A percentile compares a stretch with the other conserved stretches of the same genome.
Evolutionary conservation across 257 asterid species (phyloP).

Genomic region (Solanum rostratum): DNA sequence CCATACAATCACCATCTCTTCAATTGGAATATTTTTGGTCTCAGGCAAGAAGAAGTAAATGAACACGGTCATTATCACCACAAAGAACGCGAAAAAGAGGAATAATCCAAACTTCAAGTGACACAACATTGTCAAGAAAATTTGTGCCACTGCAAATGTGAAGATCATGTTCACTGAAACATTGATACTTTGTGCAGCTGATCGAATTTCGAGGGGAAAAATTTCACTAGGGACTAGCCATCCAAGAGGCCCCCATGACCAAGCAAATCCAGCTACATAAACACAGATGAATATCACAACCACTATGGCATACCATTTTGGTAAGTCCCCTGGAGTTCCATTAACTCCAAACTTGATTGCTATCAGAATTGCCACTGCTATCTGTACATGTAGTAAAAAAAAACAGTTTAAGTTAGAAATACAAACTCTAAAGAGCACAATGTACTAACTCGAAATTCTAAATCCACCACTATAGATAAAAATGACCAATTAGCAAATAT

Average conservation of each 20-base stretch:
- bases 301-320: slow-evolving; percentile 58
- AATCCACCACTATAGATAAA: not conserved
- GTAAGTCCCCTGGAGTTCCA: slow-evolving; percentile 37
- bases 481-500: not conserved
- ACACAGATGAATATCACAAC: slow-evolving; percentile 62
- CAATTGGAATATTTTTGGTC: slow-evolving; percentile 73
- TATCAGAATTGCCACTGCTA: slow-evolving; percentile 39
- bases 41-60: slow-evolving; percentile 64
- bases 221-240: slow-evolving; percentile 89
- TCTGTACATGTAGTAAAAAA: slow-evolving; percentile 9
- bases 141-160: slow-evolving; percentile 58
- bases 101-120: slow-evolving; percentile 67
- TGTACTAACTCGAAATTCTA: not conserved
- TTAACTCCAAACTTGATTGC: slow-evolving; percentile 53
- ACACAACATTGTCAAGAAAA: slow-evolving; percentile 64
- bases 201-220: slow-evolving; percentile 70
- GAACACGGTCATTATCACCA: slow-evolving; percentile 44
- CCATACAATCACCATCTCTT: slow-evolving; percentile 74
- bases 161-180: slow-evolving; percentile 72
- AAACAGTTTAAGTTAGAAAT: not conserved
- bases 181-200: slow-evolving; percentile 70
- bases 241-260: slow-evolving; percentile 95
- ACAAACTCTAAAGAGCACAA: not conserved
- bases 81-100: slow-evolving; percentile 56
- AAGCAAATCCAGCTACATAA: slow-evolving; percentile 66